Percentiles rank a stretch among this genome's conserved stretches.
Evolutionary conservation across 371 early-diverging fungal genomes (phyloP).

Genomic region (Mortierella sp.): DNA sequence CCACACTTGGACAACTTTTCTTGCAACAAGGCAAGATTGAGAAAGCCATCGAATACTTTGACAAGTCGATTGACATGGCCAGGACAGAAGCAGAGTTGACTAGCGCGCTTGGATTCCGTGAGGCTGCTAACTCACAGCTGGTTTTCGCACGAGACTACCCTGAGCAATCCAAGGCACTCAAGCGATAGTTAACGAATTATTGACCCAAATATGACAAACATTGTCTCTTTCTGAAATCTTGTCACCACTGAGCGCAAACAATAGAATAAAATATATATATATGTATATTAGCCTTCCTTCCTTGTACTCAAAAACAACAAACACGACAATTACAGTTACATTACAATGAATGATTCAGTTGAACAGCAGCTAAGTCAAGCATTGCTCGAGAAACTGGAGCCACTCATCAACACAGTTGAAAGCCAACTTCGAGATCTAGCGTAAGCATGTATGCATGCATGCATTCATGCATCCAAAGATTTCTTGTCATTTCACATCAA

Average conservation of each 20-base stretch:
- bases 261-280: conserved; percentile 1
- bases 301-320: background rate
- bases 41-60: conserved; percentile 86
- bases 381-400: conserved; percentile 44
- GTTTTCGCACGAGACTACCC: conserved; percentile 58
- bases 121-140: conserved; percentile 59
- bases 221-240: too few species aligned
- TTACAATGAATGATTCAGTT: conserved; percentile 14
- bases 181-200: conserved; percentile 11
- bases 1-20: conserved; percentile 91
- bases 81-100: conserved; percentile 92
- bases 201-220: conserved; percentile 2
- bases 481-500: background rate
- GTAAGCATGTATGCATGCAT: conserved; percentile 25
- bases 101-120: conserved; percentile 77
- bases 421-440: conserved; percentile 46
- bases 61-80: conserved; percentile 87
- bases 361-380: conserved; percentile 37
- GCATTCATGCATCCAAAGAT: background rate
- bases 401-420: conserved; percentile 38
- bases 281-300: background rate
- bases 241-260: too few species aligned
- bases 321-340: background rate
- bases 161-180: conserved; percentile 47
- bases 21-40: conserved; percentile 88